phyloP scores from a whole-genome alignment of 331 rosid species.

The Rhamnella rubrinervis region DNA sequence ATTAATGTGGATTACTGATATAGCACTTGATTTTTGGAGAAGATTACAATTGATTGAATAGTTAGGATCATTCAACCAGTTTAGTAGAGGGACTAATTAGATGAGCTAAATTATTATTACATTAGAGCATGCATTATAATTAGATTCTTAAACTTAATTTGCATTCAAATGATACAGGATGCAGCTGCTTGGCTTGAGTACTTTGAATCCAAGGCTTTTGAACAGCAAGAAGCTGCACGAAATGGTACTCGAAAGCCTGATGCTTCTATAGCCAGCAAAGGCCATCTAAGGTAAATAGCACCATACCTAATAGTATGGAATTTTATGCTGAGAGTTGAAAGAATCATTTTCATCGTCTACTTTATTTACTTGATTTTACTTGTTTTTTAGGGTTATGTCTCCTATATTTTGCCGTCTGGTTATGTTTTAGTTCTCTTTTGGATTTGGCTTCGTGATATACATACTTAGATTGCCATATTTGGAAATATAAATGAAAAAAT shows the following conservation, averaged over 20 bases:
- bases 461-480: too few species aligned
- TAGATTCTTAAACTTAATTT: background rate
- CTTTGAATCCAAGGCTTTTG: conserved; percentile 98
- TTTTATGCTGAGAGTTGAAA: background rate
- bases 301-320: conserved; percentile 17
- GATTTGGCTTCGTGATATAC: too few species aligned
- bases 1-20: background rate
- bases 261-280: conserved; percentile 97
- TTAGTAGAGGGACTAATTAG: background rate
- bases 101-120: background rate
- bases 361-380: too few species aligned
- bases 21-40: background rate
- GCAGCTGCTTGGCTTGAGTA: conserved; percentile 99
- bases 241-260: conserved; percentile 97
- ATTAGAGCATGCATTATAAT: background rate
- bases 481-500: too few species aligned
- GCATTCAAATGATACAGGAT: conserved; percentile 57
- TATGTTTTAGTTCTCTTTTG: too few species aligned
- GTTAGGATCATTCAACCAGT: background rate
- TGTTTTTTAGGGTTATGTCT: too few species aligned
- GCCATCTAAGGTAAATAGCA: conserved; percentile 79
- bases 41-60: background rate
- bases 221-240: conserved; percentile 98
- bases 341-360: too few species aligned
- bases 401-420: too few species aligned